phyloP scores from a whole-genome alignment of 129 eudicot species.

The Chrysanthemum lavandulifolium region DNA sequence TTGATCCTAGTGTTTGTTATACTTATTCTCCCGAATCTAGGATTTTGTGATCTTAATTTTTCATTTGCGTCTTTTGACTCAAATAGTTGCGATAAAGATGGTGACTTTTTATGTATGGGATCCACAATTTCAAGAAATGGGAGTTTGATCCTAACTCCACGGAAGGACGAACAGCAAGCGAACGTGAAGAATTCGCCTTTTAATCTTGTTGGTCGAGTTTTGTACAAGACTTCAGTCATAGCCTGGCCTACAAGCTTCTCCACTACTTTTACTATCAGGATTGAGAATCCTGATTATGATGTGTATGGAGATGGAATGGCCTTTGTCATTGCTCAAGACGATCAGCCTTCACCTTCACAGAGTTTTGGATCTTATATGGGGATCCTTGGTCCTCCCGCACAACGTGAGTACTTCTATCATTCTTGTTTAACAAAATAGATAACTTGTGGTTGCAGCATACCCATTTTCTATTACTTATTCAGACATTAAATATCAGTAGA shows the following conservation, averaged over 20 bases:
- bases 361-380: conserved; percentile 66
- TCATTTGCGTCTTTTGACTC: conserved; percentile 54
- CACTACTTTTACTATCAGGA: conserved; percentile 50
- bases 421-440: neutral
- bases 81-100: conserved; percentile 34
- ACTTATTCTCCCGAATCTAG: neutral
- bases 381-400: conserved; percentile 48
- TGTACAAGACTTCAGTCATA: conserved; percentile 44
- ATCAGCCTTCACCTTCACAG: conserved; percentile 49
- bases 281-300: conserved; percentile 28
- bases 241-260: conserved; percentile 66
- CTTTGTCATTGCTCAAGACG: conserved; percentile 53
- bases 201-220: conserved; percentile 42
- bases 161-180: neutral
- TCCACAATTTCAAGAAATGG: conserved; percentile 47
- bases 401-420: conserved; percentile 32
- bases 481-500: no score
- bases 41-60: conserved; percentile 34
- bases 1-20: neutral
- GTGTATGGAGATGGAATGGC: conserved; percentile 71
- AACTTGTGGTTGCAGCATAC: neutral
- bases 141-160: conserved; percentile 48
- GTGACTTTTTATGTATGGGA: conserved; percentile 59
- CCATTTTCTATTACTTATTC: neutral
- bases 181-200: neutral